These are phyloP conservation scores for Alternaria consortialis DNA, from an alignment of 2,329 filamentous ascomycete genomes.

Conservation along the genomic window DNA sequence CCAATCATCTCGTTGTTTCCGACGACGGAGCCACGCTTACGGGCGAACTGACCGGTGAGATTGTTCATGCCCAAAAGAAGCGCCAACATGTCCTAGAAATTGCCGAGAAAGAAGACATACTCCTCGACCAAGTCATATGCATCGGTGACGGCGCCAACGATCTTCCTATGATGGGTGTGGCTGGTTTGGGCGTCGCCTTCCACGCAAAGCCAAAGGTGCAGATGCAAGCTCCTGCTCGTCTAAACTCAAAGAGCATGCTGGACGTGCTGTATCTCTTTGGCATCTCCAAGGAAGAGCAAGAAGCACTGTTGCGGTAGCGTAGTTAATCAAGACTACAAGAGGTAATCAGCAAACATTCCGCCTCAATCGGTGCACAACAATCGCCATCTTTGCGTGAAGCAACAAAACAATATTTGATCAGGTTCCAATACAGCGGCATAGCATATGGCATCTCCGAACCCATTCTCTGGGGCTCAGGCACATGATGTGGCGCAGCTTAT, in stretches of 20 bases:
- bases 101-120: constrained; percentile 71
- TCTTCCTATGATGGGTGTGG: constrained; percentile 78
- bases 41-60: constrained; percentile 74
- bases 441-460: not conserved
- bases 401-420: not conserved
- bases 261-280: constrained; percentile 80
- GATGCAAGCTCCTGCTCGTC: constrained; percentile 74
- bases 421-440: not conserved
- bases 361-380: not conserved
- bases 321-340: not conserved
- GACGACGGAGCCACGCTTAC: constrained; percentile 66
- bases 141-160: constrained; percentile 87
- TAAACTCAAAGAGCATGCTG: constrained; percentile 75
- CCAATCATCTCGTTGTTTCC: constrained; percentile 80
- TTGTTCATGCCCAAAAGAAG: constrained; percentile 81
- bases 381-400: not conserved
- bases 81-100: constrained; percentile 75
- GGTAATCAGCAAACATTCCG: not conserved
- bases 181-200: constrained; percentile 81
- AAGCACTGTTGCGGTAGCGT: constrained; percentile 51
- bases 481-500: not conserved
- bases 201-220: constrained; percentile 86
- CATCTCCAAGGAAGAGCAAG: constrained; percentile 71
- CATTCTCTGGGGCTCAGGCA: not conserved
- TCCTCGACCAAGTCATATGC: constrained; percentile 73